These are phyloP conservation scores for Cytidiella melzeri DNA, from an alignment of 768 basidiomycete genomes.

Conservation along the genomic window DNA sequence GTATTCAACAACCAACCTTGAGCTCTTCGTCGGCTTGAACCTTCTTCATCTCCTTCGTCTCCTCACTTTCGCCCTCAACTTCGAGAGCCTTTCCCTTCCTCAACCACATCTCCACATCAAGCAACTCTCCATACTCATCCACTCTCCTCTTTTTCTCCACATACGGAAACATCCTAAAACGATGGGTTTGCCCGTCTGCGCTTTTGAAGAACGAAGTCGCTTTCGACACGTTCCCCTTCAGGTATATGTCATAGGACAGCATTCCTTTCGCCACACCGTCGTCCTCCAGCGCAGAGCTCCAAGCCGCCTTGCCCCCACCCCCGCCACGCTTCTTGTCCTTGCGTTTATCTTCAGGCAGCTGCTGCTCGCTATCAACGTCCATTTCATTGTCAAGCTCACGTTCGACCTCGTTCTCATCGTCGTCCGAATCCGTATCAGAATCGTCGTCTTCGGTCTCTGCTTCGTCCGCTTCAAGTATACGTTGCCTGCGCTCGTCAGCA, in stretches of 20 bases:
- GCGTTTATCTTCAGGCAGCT: slow-evolving; percentile 35
- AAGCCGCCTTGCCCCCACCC: slow-evolving; percentile 49
- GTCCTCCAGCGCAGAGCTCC: slow-evolving; percentile 59
- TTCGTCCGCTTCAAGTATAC: slow-evolving; percentile 92
- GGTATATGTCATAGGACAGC: slow-evolving; percentile 91
- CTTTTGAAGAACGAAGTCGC: slow-evolving; percentile 85
- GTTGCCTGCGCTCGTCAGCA: slow-evolving; percentile 72
- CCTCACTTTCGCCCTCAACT: slow-evolving; percentile 82
- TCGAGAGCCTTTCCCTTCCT: slow-evolving; percentile 87
- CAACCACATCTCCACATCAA: slow-evolving; percentile 96
- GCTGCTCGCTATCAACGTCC: slow-evolving; percentile 40
- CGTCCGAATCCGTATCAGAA: slow-evolving; percentile 53
- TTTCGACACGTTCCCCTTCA: slow-evolving; percentile 92
- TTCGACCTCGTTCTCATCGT: slow-evolving; percentile 58
- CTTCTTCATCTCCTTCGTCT: slow-evolving; percentile 65
- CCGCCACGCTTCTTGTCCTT: slow-evolving; percentile 39
- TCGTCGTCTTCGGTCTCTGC: slow-evolving; percentile 74
- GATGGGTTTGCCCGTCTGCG: slow-evolving; percentile 58
- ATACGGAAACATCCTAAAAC: slow-evolving; percentile 97
- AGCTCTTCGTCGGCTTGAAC: slow-evolving; percentile 74
- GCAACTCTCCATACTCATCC: slow-evolving; percentile 92
- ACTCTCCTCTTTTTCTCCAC: slow-evolving; percentile 88
- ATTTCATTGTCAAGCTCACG: slow-evolving; percentile 33
- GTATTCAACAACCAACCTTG: slow-evolving; percentile 47
- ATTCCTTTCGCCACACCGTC: slow-evolving; percentile 68